Conservation (phyloP, 495 filamentous ascomycete genomes). For the Penicillium cinerascens region DNA sequence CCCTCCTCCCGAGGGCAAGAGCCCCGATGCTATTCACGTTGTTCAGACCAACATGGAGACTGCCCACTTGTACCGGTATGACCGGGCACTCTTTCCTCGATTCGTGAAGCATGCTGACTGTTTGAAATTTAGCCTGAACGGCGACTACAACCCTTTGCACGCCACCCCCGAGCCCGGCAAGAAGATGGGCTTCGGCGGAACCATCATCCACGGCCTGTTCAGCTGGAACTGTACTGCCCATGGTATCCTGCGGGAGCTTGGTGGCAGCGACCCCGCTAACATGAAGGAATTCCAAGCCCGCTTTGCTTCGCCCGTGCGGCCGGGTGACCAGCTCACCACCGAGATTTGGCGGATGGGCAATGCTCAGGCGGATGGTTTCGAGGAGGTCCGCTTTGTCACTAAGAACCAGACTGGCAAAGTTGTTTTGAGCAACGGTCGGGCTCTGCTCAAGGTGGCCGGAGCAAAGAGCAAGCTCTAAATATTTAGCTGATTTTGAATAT, state of each 20-base stretch:
- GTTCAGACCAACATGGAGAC: constrained; percentile 66
- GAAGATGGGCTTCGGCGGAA: constrained; percentile 87
- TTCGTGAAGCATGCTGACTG: background rate
- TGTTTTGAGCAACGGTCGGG: constrained; percentile 78
- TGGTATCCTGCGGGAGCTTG: constrained; percentile 66
- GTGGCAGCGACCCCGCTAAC: constrained; percentile 72
- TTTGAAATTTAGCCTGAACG: constrained; percentile 56
- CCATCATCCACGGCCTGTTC: constrained; percentile 85
- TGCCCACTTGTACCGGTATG: constrained; percentile 66
- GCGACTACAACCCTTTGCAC: constrained; percentile 90
- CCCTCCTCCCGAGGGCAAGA: constrained; percentile 65
- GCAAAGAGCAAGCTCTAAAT: constrained; percentile 62
- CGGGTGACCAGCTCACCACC: constrained; percentile 55
- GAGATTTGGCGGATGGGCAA: constrained; percentile 54
- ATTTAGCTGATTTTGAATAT: background rate
- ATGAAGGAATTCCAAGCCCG: constrained; percentile 83
- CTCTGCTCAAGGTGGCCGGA: constrained; percentile 63
- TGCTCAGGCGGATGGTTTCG: constrained; percentile 57
- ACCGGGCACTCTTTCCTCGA: background rate
- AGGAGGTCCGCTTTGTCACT: constrained; percentile 77
- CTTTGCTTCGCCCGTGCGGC: constrained; percentile 79
- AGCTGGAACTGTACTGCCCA: constrained; percentile 81
- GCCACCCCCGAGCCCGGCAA: constrained; percentile 76
- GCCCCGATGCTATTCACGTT: constrained; percentile 70
- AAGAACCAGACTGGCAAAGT: constrained; percentile 68